Evolutionary conservation across 148 eudicot genomes (phyloP).

Genomic region (Amaranthus hypochondriacus): DNA sequence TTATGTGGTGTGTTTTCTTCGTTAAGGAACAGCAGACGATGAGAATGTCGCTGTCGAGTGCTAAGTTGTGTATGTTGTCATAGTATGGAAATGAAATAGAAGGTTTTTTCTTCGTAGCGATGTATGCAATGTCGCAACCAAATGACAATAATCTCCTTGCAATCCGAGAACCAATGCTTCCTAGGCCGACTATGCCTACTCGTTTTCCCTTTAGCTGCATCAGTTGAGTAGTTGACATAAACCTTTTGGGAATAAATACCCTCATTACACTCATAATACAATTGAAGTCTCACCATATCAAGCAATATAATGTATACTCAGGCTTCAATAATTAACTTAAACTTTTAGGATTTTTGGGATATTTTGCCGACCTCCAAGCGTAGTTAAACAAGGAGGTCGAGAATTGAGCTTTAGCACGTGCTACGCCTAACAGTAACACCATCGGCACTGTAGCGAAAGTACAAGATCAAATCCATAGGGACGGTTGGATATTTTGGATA

Average conservation of each 20-base stretch:
- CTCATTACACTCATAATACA: neutral
- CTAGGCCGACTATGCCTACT: conserved; percentile 78
- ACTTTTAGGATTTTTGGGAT: too few species aligned
- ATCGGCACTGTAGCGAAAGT: too few species aligned
- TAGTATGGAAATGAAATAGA: conserved; percentile 42
- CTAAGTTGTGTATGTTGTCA: conserved; percentile 38
- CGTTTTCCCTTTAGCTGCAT: conserved; percentile 63
- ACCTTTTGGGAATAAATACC: neutral
- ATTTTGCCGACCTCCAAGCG: too few species aligned
- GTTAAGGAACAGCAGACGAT: conserved; percentile 61
- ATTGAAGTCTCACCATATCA: neutral
- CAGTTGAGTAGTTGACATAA: neutral
- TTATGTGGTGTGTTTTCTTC: conserved; percentile 52
- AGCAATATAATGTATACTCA: neutral
- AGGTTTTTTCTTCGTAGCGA: conserved; percentile 52
- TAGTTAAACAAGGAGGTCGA: too few species aligned
- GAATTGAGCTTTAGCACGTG: too few species aligned
- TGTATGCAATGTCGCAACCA: conserved; percentile 73
- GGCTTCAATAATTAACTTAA: too few species aligned
- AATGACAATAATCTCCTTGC: conserved; percentile 60
- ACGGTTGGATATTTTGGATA: too few species aligned
- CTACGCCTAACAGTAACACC: too few species aligned
- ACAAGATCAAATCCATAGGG: too few species aligned
- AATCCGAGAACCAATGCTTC: conserved; percentile 60
- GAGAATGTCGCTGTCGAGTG: conserved; percentile 44